Evolutionary conservation across 75 land plant genomes (phyloP), one percentile per base, ranked within the genome.

Genomic region (Sequoia sempervirens): DNA sequence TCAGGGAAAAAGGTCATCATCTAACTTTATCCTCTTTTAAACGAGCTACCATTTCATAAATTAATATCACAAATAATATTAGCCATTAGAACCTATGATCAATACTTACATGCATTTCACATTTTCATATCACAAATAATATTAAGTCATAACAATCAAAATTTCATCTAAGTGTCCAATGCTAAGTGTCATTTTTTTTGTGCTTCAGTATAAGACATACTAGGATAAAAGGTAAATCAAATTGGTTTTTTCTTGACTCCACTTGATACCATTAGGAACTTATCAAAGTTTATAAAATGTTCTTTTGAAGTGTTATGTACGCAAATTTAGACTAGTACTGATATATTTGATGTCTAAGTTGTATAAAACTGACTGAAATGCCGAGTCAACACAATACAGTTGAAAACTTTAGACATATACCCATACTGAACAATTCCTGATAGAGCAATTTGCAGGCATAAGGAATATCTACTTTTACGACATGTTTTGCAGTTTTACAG

Each of bases 391-490:
- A 91, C 13, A 87, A 47, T 43, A 90, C 92, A 1, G 95, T 92
- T 26, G 90, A 86, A 76, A 97, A 91, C 79, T 87, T 90, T 66
- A 97, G 69, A 54, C 82, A 87, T 28, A 97, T 91, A 17, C 99
- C 97, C 99, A 97, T 97, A 88, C 93, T 89, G 76, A 92, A 92
- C 12, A 95, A 94, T 88, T 97, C 99, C 86, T 95, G 97, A 64
- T 87, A 87, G 34, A 97, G 89, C 38, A 97, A 83, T 83, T 97
- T 97, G 53, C 98, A 96, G 12, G 98, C 97, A 86, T 96, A 93
- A 10, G 99, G 99, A 41, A 95, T 88, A 61, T 91, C 86, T 11
- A 89, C 86, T 79, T 80, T 86, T 12, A 95, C 92, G 1, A 96
- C 89, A 58, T 91, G 84, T 46, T 92, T 90, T 3, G 80, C 87